These are phyloP conservation scores for Gaultheria prostrata DNA, from an alignment of 148 eudicot genomes.

Conservation along the genomic window DNA sequence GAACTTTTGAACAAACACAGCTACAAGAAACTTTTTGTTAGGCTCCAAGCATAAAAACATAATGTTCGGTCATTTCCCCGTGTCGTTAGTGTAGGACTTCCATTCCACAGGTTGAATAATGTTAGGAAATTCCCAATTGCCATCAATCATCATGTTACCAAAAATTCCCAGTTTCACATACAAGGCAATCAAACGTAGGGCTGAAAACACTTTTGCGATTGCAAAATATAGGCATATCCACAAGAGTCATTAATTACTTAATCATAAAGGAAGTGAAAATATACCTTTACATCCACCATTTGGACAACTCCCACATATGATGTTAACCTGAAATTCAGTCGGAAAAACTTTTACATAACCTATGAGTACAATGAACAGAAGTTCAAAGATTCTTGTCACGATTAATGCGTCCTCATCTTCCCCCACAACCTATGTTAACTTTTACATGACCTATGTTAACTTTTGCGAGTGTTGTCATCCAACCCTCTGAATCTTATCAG, in stretches of 20 bases:
- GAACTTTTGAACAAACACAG: not conserved
- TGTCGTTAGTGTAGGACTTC: not conserved
- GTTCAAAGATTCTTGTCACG: not conserved
- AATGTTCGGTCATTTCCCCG: not conserved
- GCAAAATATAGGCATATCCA: not conserved
- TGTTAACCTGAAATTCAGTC: slow-evolving; percentile 54
- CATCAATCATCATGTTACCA: not conserved
- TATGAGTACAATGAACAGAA: slow-evolving; percentile 6
- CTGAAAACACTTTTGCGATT: not conserved
- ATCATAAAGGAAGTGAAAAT: slow-evolving; percentile 3
- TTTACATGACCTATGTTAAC: too few species aligned
- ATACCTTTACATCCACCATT: slow-evolving; percentile 71
- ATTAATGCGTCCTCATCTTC: not conserved
- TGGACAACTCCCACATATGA: slow-evolving; percentile 75
- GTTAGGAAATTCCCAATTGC: not conserved
- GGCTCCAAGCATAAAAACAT: not conserved
- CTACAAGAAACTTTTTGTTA: not conserved
- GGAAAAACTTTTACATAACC: not conserved
- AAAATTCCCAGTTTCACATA: not conserved
- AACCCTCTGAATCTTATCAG: not conserved
- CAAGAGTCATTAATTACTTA: not conserved
- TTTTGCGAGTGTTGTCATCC: slow-evolving; percentile 3
- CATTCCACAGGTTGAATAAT: not conserved
- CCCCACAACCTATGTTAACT: too few species aligned
- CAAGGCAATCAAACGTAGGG: not conserved